phyloP scores from a whole-genome alignment of 2,329 filamentous ascomycete species.

The Cytospora mali region DNA sequence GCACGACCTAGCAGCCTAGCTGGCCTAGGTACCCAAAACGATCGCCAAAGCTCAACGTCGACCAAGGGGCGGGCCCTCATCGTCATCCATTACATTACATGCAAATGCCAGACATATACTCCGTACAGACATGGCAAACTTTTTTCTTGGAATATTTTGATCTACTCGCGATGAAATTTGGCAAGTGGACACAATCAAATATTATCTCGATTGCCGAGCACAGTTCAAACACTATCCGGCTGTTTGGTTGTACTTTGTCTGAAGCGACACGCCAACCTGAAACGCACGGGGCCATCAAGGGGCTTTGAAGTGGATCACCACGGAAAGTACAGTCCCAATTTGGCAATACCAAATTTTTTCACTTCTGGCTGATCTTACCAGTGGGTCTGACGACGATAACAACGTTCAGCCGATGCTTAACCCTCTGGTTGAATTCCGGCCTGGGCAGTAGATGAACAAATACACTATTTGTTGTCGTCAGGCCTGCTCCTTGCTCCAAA shows the following conservation, averaged over 20 bases:
- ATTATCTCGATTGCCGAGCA: constrained; percentile 21
- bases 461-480: not conserved
- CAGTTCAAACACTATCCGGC: constrained; percentile 18
- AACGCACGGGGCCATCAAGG: constrained; percentile 17
- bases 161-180: constrained; percentile 17
- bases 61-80: not conserved
- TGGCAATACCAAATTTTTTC: constrained; percentile 10
- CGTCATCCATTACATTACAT: not conserved
- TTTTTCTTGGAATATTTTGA: constrained; percentile 14
- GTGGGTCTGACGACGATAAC: constrained; percentile 10
- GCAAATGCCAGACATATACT: not conserved
- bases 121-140: not conserved
- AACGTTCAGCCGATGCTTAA: constrained; percentile 8
- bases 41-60: not conserved
- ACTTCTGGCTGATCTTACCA: not conserved
- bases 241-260: not conserved
- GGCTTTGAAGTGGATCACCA: constrained; percentile 17
- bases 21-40: no score
- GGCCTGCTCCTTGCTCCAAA: constrained; percentile 16
- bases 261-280: constrained; percentile 18
- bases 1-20: no score
- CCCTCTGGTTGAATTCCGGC: not conserved
- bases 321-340: constrained; percentile 22
- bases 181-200: constrained; percentile 11
- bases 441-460: not conserved